Evolutionary conservation across 805 yeast genomes (phyloP), one percentile per base, ranked within the genome.

Genomic region (Pichia eremophila): DNA sequence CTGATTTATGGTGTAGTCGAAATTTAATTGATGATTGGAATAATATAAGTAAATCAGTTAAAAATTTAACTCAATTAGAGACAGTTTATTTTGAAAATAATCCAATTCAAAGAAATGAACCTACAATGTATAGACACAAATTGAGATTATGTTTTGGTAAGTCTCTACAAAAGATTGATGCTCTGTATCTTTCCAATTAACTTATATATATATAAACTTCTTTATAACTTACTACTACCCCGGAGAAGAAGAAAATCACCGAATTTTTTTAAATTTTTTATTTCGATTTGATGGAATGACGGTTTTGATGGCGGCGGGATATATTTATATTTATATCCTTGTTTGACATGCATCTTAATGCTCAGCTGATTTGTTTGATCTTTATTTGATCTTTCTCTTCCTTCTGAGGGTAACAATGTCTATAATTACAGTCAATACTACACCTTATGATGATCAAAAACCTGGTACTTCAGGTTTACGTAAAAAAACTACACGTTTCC

Each of bases 391-490:
- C 25, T 22, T 22, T 22, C 25, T 22, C 25, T 22, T 22, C 25
- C 5, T 22, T 22, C 25, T 22, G n/a, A 22, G 6, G 6, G 25
- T 22, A 22, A 22, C 25, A 29, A 29, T 29, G 32, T 29, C 32
- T 10, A 4, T 29, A 10, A 29, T 34, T 14, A 34, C 36, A 18
- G 72, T 86, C 40, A 61, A 75, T 37, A 90, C 98, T 22, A 79
- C 75, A 12, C 81, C 96, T 0, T 91, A 78, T 66, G 73, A 68
- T 40, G 99, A 90, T 69, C 99, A 91, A 66, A 93, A 90, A 65
- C 98, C 99, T 12, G 99, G 99, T 36, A 91, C 99, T 22, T 91
- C 98, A 8, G 99, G 99, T 25, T 78, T 91, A 43, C 79, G 99
- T 61, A 91, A 91, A 74, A 89, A 84, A 70, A 95, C 91, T 40